Base-by-base conservation (phyloP, 164 flowering plant species). In the Brasenia schreberi region DNA sequence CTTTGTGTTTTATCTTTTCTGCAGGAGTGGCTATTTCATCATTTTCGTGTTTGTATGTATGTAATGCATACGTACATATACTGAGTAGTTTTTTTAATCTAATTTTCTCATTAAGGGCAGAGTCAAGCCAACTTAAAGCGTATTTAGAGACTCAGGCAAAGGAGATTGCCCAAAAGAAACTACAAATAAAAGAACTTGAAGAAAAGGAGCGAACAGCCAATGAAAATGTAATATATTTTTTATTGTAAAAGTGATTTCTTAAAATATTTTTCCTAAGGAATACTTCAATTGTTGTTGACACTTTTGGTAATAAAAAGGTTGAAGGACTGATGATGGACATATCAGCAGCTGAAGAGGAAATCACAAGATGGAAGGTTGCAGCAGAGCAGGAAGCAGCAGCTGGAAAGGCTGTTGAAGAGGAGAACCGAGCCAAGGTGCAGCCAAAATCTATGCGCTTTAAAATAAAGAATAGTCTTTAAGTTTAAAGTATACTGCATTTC, bases 331-430 rank as follows among this genome's bases (percentile, higher is more conserved):
- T 90, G 98, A 77, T 87, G 84, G 97, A 92, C 71, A 84, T 90
- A 78, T 82, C 94, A 65, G 85, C 90, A 72, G 90, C 96, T 59
- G 97, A 93, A 80, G 97, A 93, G 85, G 98, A 93, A 77, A 90
- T 93, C 69, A 75, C 82, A 27, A 83, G 98, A 72, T 93, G 98
- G 98, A 94, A 94, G 78, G 76, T 78, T 67, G 98, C 96, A 43
- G 98, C 98, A 43, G 96, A 94, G 76, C 87, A 94, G 73, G 98
- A 94, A 79, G 98, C 98, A 69, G 92, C 84, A 69, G 98, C 97
- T 27, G 98, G 98, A 19, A 78, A 80, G 78, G 88, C 85, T 65
- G 85, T 94, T 70, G 97, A 94, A 68, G 88, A 87, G 75, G 97
- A 94, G 66, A 83, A 76, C 70, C 11, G 76, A 59, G 76, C 83